Evolutionary conservation across 352 stramenopile species (phyloP), one percentile per base, ranked within the genome.

Genomic region (Pythium plurisporium): DNA sequence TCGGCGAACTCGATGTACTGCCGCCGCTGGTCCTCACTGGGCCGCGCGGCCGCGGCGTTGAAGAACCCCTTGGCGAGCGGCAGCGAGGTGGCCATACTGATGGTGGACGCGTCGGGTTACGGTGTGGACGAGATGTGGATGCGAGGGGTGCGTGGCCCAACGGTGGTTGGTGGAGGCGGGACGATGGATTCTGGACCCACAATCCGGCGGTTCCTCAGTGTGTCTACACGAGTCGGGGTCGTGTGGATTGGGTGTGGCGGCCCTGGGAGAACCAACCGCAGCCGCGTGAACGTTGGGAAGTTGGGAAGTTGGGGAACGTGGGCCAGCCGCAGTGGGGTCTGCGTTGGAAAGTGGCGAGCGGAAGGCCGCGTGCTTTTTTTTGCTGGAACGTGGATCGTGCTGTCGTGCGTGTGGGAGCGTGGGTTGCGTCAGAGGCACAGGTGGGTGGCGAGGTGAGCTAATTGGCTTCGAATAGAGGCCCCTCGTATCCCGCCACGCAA

Each of bases 1-100:
- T 91, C 81, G 30, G 81, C 82, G 48, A 80, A 89, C 67, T 90
- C 79, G 25, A 90, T 79, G 70, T 91, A 91, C 55, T 89, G 78
- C 10, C 70, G 74, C 7, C 81, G 79, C 68, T 76, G 72, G 42
- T 88, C 79, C 50, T 93, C 83, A 17, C 77, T 85, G 48, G 90
- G 72, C 33, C 65, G 72, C 46, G 72, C 52, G 41, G 76, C 86
- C n/a, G 36, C 15, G 45, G 80, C 77, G 49, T 84, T 76, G 63
- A 93, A 93, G 64, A 89, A 93, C 42, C 74, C 77, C 42, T 74
- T 79, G 37, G 83, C 79, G 46, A 91, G 76, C 55, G 83, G 81
- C 46, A 93, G 52, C 46, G 80, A 80, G 26, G 74, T 78, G 47
- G 80, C 80, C 80, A 75, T 78, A n/a, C n/a, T n/a, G n/a, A n/a